Base-by-base conservation (phyloP, 2,329 filamentous ascomycete genomes). In the Nothomitra cinnamomea region DNA sequence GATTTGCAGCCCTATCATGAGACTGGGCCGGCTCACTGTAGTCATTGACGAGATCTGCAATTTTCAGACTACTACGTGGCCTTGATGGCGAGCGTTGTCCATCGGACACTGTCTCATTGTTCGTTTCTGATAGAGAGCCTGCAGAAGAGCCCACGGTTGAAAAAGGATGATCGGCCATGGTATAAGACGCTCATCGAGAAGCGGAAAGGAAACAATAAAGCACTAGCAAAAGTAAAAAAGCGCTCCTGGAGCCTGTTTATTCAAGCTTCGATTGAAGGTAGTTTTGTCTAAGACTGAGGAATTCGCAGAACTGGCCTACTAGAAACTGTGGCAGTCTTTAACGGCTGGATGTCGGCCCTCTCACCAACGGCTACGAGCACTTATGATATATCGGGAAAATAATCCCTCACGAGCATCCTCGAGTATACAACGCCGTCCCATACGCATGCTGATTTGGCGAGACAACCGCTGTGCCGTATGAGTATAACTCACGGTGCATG, bases 401-500 rank as follows among this genome's bases (percentile, higher is more conserved):
- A 35, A 15, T 32, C 15, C 13, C 13, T 35, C 32, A 49, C 2
- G 24, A n/a, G 43, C 45, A 49, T 49, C 2, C n/a, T 32, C 24
- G 15, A 28, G 19, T 49, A 13, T 35, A 35, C 24, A n/a, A 35
- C 19, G 28, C 7, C 28, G 45, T 17, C 15, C 45, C 45, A 28
- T 24, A 49, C 45, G 24, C 22, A 35, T 19, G n/a, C 24, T 49
- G 25, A 49, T 24, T 19, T 17, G 25, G 24, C 24, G 24, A 35
- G 45, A 19, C 24, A 32, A 21, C n/a, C 22, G 25, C 45, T 49
- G 45, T 49, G 45, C 45, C 45, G 45, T 49, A 49, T 35, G 25
- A 17, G n/a, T 24, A 24, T 49, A 49, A 24, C 12, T 49, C 13
- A 28, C 25, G 13, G 2, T 49, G 45, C 45, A 49, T 15, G 45